Conservation (phyloP, 2,329 filamentous ascomycete genomes). For the Sordariomycetes sp. region DNA sequence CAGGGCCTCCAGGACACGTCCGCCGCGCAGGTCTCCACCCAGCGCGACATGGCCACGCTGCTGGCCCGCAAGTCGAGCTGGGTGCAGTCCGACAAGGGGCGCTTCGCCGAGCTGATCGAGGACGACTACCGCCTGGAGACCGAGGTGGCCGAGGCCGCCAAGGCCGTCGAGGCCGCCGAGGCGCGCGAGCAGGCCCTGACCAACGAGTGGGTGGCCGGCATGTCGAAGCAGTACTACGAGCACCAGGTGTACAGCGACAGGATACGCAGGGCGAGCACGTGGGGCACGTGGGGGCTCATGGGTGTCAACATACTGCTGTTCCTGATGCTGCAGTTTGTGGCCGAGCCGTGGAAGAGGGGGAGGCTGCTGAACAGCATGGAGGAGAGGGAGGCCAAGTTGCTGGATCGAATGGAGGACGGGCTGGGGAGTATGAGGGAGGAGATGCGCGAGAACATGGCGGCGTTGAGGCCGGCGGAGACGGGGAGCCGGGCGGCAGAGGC, state of each 20-base stretch:
- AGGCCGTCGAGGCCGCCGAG: slow-evolving; percentile 65
- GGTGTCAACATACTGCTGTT: slow-evolving; percentile 89
- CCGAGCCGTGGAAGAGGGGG: slow-evolving; percentile 83
- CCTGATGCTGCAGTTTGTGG: slow-evolving; percentile 73
- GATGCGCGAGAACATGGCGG: slow-evolving; percentile 16
- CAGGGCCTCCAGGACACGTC: slow-evolving; percentile 74
- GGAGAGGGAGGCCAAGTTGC: slow-evolving; percentile 56
- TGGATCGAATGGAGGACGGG: slow-evolving; percentile 31
- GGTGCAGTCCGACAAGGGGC: slow-evolving; percentile 77
- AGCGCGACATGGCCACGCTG: slow-evolving; percentile 90
- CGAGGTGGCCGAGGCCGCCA: slow-evolving; percentile 61
- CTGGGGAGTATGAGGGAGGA: slow-evolving; percentile 17
- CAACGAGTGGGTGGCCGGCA: slow-evolving; percentile 66
- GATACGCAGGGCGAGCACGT: slow-evolving; percentile 90
- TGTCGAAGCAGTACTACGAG: slow-evolving; percentile 89
- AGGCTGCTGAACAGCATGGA: slow-evolving; percentile 76
- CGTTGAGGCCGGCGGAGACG: slow-evolving; percentile 17
- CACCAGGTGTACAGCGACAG: slow-evolving; percentile 99
- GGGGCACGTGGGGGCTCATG: slow-evolving; percentile 98
- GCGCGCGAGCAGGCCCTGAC: slow-evolving; percentile 68
- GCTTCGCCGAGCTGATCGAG: slow-evolving; percentile 87
- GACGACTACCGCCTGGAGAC: slow-evolving; percentile 90
- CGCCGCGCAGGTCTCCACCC: slow-evolving; percentile 71
- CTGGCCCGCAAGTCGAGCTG: slow-evolving; percentile 91
- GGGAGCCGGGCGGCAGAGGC: neutral